Evolutionary conservation across 208 protist genomes (phyloP), one percentile per base, ranked within the genome.

Genomic region (Trypanosoma conorhini): DNA sequence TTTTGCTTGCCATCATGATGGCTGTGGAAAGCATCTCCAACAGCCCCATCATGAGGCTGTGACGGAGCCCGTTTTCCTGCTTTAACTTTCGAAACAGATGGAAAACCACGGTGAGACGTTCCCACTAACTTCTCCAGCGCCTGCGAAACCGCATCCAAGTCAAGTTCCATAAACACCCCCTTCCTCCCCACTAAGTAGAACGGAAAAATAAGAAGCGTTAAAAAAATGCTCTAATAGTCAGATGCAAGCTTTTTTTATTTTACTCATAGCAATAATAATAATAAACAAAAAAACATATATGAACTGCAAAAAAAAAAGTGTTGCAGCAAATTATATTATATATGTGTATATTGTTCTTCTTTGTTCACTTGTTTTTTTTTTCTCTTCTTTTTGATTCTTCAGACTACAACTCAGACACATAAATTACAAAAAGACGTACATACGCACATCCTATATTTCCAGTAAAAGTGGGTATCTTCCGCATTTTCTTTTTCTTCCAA

Each of bases 151-250:
- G 80, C 80, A 54, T 74, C 59, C 7, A 81, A 50, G 55, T 81
- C 70, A 15, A 85, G 50, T 35, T 81, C 64, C 80, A 85, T 85
- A 50, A 30, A 51, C 17, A 24, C 1, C 50, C 15, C 15, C 54
- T 55, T 50, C 33, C 10, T 21, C 9, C 46, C 38, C 57, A 54
- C 26, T n/a, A 21, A 21, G 19, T 10, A 66, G 22, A 31, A 15
- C 21, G n/a, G n/a, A 68, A n/a, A 35, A 52, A 68, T 21, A 61
- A 64, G 5, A 26, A 40, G 44, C 19, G n/a, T 21, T 50, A 62
- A 21, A 1, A 26, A 26, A 12, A 28, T 24, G 17, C 17, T 54
- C 26, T 24, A 28, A 24, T 26, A 54, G 17, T 9, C 9, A 30
- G 21, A 57, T 24, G 26, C 24, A 57, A 57, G n/a, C n/a, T n/a